Conservation (phyloP, 306 rosid genomes). For the Trifolium subterraneum region DNA sequence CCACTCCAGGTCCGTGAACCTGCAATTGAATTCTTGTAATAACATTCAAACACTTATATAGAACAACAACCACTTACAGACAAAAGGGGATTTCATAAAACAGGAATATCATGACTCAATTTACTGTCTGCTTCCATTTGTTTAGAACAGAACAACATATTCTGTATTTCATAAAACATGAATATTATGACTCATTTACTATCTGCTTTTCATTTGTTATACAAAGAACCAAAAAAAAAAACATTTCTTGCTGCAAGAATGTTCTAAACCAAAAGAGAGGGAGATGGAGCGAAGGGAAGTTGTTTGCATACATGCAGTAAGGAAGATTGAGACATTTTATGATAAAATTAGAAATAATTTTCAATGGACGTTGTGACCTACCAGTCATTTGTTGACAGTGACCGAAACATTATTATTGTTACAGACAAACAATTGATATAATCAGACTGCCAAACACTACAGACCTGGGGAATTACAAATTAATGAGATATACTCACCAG, state of each 20-base stretch:
- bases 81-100: conserved; percentile 11
- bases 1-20: conserved; percentile 95
- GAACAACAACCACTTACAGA: conserved; percentile 34
- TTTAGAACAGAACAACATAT: conserved; percentile 16
- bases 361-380: conserved; percentile 14
- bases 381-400: conserved; percentile 28
- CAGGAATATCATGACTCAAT: conserved; percentile 12
- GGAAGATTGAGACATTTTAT: conserved; percentile 12
- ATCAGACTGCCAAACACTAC: conserved; percentile 11
- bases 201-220: neutral
- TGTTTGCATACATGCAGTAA: conserved; percentile 1
- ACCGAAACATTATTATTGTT: conserved; percentile 30
- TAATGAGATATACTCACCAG: conserved; percentile 14
- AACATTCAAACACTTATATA: conserved; percentile 17
- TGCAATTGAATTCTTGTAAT: conserved; percentile 46
- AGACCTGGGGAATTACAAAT: conserved; percentile 13
- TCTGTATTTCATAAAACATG: neutral
- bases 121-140: neutral
- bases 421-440: conserved; percentile 20
- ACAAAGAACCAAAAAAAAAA: neutral
- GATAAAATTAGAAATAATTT: conserved; percentile 13
- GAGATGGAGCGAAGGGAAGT: neutral
- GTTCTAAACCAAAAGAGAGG: neutral
- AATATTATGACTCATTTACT: conserved; percentile 9
- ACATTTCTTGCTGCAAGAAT: conserved; percentile 12